Evolutionary conservation across 2,329 filamentous ascomycete genomes (phyloP).

Genomic region (Cladophialophora yegresii): DNA sequence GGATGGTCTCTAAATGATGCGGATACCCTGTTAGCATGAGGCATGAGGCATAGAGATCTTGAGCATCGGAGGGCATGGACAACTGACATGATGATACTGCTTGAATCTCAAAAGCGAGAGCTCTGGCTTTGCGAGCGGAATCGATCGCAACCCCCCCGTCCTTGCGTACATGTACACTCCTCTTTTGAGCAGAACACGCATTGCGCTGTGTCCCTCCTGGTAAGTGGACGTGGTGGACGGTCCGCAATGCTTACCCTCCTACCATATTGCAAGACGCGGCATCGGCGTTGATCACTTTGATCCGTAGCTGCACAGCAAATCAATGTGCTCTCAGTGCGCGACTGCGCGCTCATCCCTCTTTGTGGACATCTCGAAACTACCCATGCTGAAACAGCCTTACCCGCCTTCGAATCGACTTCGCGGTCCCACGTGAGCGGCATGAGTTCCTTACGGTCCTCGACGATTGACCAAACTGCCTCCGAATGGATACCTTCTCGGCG

Average conservation of each 20-base stretch:
- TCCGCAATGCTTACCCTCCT: not conserved
- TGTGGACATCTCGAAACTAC: not conserved
- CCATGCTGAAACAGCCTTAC: not conserved
- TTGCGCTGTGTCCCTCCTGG: not conserved
- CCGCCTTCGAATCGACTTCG: not conserved
- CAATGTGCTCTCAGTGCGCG: not conserved
- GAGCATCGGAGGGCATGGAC: not conserved
- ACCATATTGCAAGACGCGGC: too few species aligned
- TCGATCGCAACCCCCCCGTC: not conserved
- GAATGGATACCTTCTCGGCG: not conserved
- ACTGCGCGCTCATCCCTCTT: not conserved
- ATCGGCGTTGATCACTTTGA: not conserved
- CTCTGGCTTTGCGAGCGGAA: not conserved
- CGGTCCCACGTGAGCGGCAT: not conserved
- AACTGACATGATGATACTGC: not conserved
- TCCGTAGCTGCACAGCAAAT: not conserved
- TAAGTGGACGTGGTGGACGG: too few species aligned
- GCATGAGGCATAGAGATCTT: not conserved
- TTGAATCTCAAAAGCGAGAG: not conserved
- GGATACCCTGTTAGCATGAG: conserved; percentile 6
- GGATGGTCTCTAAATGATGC: conserved; percentile 1
- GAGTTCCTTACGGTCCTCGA: not conserved
- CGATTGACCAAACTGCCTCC: not conserved
- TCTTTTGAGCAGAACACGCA: not conserved
- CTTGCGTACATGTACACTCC: not conserved